Conservation (phyloP, 1,284 basidiomycete species). For the Ceratobasidium sp. region DNA sequence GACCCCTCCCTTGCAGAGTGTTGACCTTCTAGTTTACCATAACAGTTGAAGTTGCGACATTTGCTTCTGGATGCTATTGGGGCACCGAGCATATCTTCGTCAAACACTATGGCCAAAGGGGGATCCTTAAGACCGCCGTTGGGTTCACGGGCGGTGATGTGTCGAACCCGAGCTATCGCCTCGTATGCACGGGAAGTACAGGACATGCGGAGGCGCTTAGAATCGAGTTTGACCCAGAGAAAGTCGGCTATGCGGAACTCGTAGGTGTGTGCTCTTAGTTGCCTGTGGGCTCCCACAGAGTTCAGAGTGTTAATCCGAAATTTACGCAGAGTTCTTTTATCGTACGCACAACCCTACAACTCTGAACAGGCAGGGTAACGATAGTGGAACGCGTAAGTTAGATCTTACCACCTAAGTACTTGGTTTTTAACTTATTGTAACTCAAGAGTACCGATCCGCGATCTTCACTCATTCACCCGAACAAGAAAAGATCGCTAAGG, state of each 20-base stretch:
- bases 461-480: slow-evolving; percentile 87
- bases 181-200: slow-evolving; percentile 86
- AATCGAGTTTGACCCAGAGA: slow-evolving; percentile 85
- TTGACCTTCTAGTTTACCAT: not conserved
- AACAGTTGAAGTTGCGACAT: slow-evolving; percentile 75
- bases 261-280: slow-evolving; percentile 67
- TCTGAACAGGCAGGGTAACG: slow-evolving; percentile 80
- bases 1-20: too few relatives aligned
- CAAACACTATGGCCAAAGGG: slow-evolving; percentile 56
- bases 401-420: not conserved
- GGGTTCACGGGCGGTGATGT: slow-evolving; percentile 86
- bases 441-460: slow-evolving; percentile 89
- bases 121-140: slow-evolving; percentile 72
- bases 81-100: slow-evolving; percentile 68
- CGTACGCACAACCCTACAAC: slow-evolving; percentile 96
- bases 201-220: slow-evolving; percentile 91
- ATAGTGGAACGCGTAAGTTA: slow-evolving; percentile 80
- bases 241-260: slow-evolving; percentile 84
- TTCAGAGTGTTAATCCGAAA: too few relatives aligned
- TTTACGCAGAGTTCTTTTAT: slow-evolving; percentile 85
- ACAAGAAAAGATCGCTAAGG: slow-evolving; percentile 80
- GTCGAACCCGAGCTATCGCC: slow-evolving; percentile 74
- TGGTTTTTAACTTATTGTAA: not conserved
- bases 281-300: slow-evolving; percentile 21
- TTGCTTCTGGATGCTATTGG: slow-evolving; percentile 78